Evolutionary conservation across 2,329 filamentous ascomycete species (phyloP).

Genomic region (Trichoderma guizhouense): DNA sequence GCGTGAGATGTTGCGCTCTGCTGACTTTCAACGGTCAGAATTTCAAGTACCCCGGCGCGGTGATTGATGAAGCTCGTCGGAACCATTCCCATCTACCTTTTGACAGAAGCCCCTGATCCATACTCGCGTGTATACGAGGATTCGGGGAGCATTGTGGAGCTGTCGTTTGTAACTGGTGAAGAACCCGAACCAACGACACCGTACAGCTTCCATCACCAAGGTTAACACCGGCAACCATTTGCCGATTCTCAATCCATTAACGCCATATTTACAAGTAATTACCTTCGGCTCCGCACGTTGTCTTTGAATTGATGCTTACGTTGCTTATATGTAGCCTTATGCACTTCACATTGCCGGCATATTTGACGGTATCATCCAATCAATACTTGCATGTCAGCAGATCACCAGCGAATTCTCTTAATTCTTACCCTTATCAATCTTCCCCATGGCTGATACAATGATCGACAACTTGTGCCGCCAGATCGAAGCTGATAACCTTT

Average conservation of each 20-base stretch:
- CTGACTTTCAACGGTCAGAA: not conserved
- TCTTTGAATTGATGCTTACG: not conserved
- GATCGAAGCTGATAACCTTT: not conserved
- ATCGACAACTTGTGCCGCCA: not conserved
- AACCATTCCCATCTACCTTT: not conserved
- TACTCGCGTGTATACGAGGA: not conserved
- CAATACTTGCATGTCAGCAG: not conserved
- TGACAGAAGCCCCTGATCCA: not conserved
- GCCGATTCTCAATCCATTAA: not conserved
- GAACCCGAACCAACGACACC: not conserved
- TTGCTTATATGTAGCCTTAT: not conserved
- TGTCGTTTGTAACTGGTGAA: not conserved
- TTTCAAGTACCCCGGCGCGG: accelerated
- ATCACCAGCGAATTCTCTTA: not conserved
- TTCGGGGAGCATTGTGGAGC: not conserved
- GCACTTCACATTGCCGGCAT: not conserved
- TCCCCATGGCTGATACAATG: not conserved
- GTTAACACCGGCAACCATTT: not conserved
- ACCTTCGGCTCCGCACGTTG: not conserved
- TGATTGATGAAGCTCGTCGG: not conserved
- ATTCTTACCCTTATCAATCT: too few relatives aligned
- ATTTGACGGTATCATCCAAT: not conserved
- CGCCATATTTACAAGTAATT: not conserved
- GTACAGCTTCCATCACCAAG: not conserved
- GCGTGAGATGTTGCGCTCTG: not conserved